Conservation (phyloP, 148 eudicot species). For the Pouteria glomerata region DNA sequence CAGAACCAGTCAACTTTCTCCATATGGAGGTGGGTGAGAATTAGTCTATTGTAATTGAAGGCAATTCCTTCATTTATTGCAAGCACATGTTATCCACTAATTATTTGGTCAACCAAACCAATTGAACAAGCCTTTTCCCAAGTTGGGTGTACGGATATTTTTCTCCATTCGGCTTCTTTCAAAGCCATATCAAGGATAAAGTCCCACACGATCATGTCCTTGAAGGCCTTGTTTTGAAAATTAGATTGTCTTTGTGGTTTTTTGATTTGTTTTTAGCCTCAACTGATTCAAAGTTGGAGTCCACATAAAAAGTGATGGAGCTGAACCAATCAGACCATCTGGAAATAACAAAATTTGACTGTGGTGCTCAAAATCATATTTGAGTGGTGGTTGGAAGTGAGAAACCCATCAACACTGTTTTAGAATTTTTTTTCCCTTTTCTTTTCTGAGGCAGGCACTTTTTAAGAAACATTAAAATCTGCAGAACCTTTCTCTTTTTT, state of each 20-base stretch:
- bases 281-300: background rate
- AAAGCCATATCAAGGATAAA: background rate
- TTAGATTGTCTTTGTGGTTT: background rate
- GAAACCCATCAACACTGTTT: background rate
- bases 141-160: background rate
- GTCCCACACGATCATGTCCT: background rate
- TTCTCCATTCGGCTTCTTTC: background rate
- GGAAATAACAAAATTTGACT: background rate
- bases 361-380: background rate
- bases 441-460: background rate
- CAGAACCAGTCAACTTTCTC: constrained; percentile 25
- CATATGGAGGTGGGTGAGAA: constrained; percentile 42
- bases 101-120: background rate
- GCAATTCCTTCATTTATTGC: background rate
- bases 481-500: background rate
- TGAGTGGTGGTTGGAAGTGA: background rate
- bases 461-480: background rate
- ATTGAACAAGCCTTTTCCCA: background rate
- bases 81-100: background rate
- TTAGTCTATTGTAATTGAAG: background rate
- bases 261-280: background rate
- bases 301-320: too few species aligned
- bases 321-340: background rate
- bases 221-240: background rate
- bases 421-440: background rate